These are phyloP conservation scores for Luffa acutangula DNA, from an alignment of 306 rosid genomes.

Conservation along the genomic window DNA sequence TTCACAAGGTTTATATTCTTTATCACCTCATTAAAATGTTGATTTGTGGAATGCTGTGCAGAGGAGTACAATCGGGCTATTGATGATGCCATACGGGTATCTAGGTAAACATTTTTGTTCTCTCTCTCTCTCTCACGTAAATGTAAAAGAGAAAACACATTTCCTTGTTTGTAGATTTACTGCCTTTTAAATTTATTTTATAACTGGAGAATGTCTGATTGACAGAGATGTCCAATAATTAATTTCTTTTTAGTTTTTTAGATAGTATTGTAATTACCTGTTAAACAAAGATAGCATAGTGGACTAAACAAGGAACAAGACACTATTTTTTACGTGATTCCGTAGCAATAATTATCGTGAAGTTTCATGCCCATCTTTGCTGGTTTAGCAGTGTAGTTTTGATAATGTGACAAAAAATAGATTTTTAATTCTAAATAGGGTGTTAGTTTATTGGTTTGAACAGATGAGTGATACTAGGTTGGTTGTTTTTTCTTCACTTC, in stretches of 20 bases:
- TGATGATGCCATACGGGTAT: constrained; percentile 52
- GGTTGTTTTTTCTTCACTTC: too few relatives aligned
- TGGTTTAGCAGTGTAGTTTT: not conserved
- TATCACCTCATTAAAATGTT: not conserved
- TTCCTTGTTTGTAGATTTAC: not conserved
- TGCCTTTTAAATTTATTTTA: not conserved
- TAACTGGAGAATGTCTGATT: not conserved
- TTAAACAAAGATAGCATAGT: not conserved
- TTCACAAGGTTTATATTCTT: constrained; percentile 1
- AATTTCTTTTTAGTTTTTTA: not conserved
- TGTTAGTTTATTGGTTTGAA: not conserved
- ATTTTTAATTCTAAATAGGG: not conserved
- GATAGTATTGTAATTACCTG: not conserved
- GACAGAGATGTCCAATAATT: not conserved
- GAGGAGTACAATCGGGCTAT: constrained; percentile 69
- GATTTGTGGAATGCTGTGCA: constrained; percentile 27
- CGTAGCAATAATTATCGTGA: not conserved
- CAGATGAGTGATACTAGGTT: not conserved
- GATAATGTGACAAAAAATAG: not conserved
- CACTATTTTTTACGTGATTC: not conserved
- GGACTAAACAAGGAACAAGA: not conserved
- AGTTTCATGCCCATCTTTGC: not conserved
- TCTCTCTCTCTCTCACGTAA: not conserved
- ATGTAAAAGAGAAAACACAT: not conserved
- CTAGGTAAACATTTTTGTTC: constrained; percentile 29